A percentile compares a stretch with the other conserved stretches of the same genome.
Evolutionary conservation across 2,329 filamentous ascomycete genomes (phyloP).

Genomic region (Ilyonectria robusta): DNA sequence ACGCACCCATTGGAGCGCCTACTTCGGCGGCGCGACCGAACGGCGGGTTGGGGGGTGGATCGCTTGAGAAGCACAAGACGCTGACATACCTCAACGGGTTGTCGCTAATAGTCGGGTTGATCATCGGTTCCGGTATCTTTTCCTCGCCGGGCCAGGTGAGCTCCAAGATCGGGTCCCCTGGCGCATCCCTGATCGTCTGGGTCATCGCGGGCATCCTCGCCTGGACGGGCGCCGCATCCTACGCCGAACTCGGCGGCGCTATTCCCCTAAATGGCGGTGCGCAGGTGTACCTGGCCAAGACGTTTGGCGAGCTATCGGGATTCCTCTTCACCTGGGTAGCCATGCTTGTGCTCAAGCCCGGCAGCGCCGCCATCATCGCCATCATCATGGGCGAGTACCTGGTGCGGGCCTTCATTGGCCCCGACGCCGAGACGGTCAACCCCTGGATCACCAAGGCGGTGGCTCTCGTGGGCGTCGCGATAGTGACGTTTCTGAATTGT

Average conservation of each 20-base stretch:
- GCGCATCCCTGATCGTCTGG: conserved; percentile 93
- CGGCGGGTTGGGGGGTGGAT: conserved; percentile 77
- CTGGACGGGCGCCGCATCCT: conserved; percentile 96
- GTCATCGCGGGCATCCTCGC: conserved; percentile 90
- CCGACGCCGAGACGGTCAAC: conserved; percentile 85
- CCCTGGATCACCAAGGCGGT: conserved; percentile 93
- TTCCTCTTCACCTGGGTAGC: conserved; percentile 98
- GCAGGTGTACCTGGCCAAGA: conserved; percentile 95
- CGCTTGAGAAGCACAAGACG: conserved; percentile 94
- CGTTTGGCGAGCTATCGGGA: conserved; percentile 92
- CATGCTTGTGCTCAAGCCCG: conserved; percentile 93
- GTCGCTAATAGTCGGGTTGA: conserved; percentile 90
- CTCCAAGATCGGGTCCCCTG: conserved; percentile 89
- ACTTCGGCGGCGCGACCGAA: conserved; percentile 65
- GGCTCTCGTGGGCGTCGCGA: conserved; percentile 80
- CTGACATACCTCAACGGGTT: conserved; percentile 95
- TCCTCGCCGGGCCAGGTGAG: conserved; percentile 95
- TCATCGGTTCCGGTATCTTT: conserved; percentile 97
- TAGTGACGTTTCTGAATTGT: conserved; percentile 90
- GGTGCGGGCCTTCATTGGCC: conserved; percentile 87
- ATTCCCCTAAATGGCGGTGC: conserved; percentile 96
- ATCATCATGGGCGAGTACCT: conserved; percentile 99
- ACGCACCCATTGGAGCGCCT: conserved; percentile 88
- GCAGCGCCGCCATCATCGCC: conserved; percentile 91
- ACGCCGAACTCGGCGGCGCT: conserved; percentile 94